phyloP scores from a whole-genome alignment of 768 basidiomycete species.

The Termitomyces titanicus region DNA sequence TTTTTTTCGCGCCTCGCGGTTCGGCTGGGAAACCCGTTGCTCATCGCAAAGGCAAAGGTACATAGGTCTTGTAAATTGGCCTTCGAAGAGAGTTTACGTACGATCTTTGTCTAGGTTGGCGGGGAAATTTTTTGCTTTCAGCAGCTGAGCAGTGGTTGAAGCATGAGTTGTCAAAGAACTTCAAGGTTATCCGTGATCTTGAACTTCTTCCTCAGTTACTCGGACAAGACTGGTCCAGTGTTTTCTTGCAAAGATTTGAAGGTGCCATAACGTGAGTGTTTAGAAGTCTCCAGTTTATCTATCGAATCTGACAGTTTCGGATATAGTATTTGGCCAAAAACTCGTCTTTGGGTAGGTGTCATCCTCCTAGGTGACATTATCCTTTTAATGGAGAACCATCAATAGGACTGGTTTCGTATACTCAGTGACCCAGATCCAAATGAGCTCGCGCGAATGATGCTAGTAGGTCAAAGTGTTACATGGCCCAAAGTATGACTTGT shows the following conservation, averaged over 20 bases:
- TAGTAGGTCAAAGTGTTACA: conserved; percentile 85
- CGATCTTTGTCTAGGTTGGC: conserved; percentile 85
- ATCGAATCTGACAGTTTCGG: conserved; percentile 4
- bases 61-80: not conserved
- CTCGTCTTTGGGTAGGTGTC: conserved; percentile 60
- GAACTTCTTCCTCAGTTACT: conserved; percentile 92
- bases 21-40: conserved; percentile 92
- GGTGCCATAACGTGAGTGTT: conserved; percentile 75
- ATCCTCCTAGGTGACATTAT: not conserved
- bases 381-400: conserved; percentile 1
- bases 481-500: conserved; percentile 81
- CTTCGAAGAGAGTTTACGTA: not conserved
- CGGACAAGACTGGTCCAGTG: conserved; percentile 94
- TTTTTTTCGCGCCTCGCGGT: conserved; percentile 90
- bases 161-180: conserved; percentile 94
- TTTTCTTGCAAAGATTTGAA: conserved; percentile 93
- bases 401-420: conserved; percentile 81
- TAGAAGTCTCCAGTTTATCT: conserved; percentile 23
- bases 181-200: conserved; percentile 95
- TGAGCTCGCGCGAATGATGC: conserved; percentile 84
- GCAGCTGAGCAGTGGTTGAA: conserved; percentile 95
- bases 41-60: conserved; percentile 89
- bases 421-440: conserved; percentile 78
- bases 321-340: conserved; percentile 79
- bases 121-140: conserved; percentile 90